These are phyloP conservation scores for Pilasporangium apinafurcum DNA, from an alignment of 352 stramenopile species.

Conservation along the genomic window DNA sequence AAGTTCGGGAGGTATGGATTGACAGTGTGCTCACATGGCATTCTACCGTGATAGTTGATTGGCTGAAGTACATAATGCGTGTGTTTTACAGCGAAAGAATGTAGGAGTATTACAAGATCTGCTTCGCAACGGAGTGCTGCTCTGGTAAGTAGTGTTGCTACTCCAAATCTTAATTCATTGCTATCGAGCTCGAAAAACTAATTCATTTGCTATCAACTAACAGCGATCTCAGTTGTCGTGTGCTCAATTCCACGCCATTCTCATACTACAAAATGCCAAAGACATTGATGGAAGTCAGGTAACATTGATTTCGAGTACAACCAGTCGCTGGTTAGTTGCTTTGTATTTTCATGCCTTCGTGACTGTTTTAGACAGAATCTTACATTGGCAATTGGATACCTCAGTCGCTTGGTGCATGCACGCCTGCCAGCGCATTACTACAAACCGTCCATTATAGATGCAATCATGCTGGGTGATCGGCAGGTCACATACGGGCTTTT, in stretches of 20 bases:
- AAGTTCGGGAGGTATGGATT: slow-evolving; percentile 6
- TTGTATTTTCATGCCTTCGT: background rate
- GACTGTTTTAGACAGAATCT: slow-evolving; percentile 24
- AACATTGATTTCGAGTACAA: no score
- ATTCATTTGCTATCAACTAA: background rate
- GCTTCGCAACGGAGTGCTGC: slow-evolving; percentile 6
- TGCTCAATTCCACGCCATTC: background rate
- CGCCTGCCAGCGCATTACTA: slow-evolving; percentile 8
- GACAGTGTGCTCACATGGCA: background rate
- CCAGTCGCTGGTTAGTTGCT: no score
- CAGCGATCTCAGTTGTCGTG: slow-evolving; percentile 1
- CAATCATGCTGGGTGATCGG: slow-evolving; percentile 33
- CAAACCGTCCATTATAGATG: slow-evolving; percentile 17
- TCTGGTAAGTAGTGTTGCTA: slow-evolving; percentile 4
- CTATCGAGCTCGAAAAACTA: no score
- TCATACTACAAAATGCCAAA: slow-evolving; percentile 1
- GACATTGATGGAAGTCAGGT: slow-evolving; percentile 8
- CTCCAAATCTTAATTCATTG: background rate
- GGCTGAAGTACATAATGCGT: no score
- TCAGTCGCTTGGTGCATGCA: background rate
- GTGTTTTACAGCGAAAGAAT: background rate
- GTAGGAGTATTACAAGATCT: slow-evolving; percentile 10
- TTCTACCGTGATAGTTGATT: no score
- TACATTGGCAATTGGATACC: slow-evolving; percentile 12
- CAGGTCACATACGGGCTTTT: slow-evolving; percentile 39